Base-by-base conservation (phyloP, 129 eudicot species). In the carrot (Daucus carota) region DNA sequence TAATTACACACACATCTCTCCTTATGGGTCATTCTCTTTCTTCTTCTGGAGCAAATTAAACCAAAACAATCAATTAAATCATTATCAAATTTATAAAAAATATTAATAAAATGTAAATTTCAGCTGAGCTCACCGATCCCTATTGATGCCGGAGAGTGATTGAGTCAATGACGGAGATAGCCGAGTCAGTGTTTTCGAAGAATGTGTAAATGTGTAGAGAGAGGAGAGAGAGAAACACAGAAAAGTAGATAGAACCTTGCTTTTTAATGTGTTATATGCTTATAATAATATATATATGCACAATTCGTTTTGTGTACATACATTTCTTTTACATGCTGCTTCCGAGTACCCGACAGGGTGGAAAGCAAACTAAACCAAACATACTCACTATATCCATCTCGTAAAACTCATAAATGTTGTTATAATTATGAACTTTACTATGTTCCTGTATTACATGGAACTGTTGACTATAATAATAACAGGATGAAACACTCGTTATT, bases 91-190 rank as follows among this genome's bases (percentile, higher is more conserved):
- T 34, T 9, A 1, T 18, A 34, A 73, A n/a, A 65, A 62, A 34
- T 18, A 26, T 11, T 31, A 9, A 31, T 33, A 42, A 76, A 72
- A 76, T 52, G 36, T 45, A 43, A 68, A 82, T 78, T 80, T 76
- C 20, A 65, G 76, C 73, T 80, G 72, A 87, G 85, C 88, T 85
- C 83, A 88, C 89, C 87, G 89, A 85, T 88, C 87, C 81, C 82
- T 70, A 36, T 54, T 81, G 62, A 48, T 54, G 67, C 81, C 85
- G 83, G 85, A 85, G 81, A 33, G 31, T 77, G 59, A 11, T n/a
- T 34, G 80, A 81, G 83, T 71, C 83, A 81, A 79, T 81, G 82
- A 72, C 71, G 76, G 77, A 78, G 75, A 63, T 3, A 77, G 80
- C 78, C 77, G 74, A 85, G 88, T 82, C 81, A 76, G 89, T 78